phyloP scores from a whole-genome alignment of 257 asterid species.

The Gardenia jasminoides region DNA sequence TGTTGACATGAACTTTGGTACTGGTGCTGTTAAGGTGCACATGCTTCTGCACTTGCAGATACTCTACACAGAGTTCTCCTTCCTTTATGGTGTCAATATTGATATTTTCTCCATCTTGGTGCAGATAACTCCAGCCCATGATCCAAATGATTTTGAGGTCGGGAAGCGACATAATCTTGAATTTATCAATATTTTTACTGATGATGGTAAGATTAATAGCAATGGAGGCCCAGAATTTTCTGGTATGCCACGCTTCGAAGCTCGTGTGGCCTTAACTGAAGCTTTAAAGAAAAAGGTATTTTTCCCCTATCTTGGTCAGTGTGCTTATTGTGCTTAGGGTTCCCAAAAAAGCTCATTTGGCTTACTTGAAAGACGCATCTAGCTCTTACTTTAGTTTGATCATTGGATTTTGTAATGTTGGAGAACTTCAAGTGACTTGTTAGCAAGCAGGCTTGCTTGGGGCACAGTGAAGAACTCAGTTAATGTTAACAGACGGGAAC shows the following conservation, averaged over 20 bases:
- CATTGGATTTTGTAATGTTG: neutral
- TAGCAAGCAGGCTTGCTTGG: neutral
- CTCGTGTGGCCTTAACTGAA: constrained; percentile 74
- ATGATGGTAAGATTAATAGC: constrained; percentile 90
- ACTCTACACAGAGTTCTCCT: constrained; percentile 3
- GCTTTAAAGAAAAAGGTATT: constrained; percentile 73
- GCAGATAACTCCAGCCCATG: constrained; percentile 98
- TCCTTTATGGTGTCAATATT: constrained; percentile 13
- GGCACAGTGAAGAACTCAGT: neutral
- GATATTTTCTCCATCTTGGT: constrained; percentile 25
- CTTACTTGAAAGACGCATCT: neutral
- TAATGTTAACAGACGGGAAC: neutral
- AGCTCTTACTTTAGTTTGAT: neutral
- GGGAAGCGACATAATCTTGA: constrained; percentile 91
- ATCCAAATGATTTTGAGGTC: constrained; percentile 96
- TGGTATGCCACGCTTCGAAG: constrained; percentile 86
- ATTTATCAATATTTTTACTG: constrained; percentile 80
- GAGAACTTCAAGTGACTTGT: neutral
- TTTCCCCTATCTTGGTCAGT: constrained; percentile 5
- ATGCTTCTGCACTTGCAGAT: neutral
- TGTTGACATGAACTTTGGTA: constrained; percentile 89
- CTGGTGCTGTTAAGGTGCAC: constrained; percentile 95
- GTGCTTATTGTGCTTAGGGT: neutral
- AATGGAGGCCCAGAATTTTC: constrained; percentile 72
- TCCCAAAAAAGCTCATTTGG: constrained; percentile 1